Percentiles rank a stretch among this genome's conserved stretches.
Conservation (phyloP, 352 stramenopile genomes). For the Pythium aquatile region DNA sequence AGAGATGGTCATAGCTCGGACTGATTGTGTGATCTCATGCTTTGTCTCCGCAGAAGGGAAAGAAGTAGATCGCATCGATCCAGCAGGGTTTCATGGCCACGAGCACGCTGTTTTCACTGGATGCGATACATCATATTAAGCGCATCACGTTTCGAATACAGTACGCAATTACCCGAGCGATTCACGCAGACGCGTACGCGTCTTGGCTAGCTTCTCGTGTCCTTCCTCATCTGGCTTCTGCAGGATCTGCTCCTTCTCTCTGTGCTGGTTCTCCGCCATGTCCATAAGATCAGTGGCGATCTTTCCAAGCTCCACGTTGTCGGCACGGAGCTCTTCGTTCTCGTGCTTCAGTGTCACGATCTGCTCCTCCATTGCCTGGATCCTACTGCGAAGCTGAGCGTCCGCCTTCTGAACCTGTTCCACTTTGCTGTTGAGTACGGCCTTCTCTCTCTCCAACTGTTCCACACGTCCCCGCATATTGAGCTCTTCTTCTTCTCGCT, state of each 20-base stretch:
- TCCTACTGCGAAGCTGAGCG: slow-evolving; percentile 47
- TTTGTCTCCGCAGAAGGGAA: slow-evolving; percentile 21
- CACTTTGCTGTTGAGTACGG: slow-evolving; percentile 54
- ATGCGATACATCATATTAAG: background rate
- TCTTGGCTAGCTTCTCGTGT: slow-evolving; percentile 12
- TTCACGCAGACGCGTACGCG: slow-evolving; percentile 24
- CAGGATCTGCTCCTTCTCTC: slow-evolving; percentile 26
- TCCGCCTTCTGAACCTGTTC: slow-evolving; percentile 64
- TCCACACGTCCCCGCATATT: slow-evolving; percentile 35
- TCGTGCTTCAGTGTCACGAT: slow-evolving; percentile 34
- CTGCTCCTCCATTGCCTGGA: slow-evolving; percentile 45
- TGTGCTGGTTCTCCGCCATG: slow-evolving; percentile 59
- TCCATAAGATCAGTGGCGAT: slow-evolving; percentile 70
- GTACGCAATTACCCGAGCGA: slow-evolving; percentile 18
- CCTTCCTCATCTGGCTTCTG: slow-evolving; percentile 17
- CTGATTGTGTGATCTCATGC: too few relatives aligned
- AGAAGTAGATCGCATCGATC: slow-evolving; percentile 17
- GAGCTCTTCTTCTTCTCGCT: slow-evolving; percentile 27
- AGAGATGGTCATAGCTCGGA: too few relatives aligned
- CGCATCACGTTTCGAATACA: background rate
- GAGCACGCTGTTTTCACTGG: background rate
- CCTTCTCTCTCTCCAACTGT: slow-evolving; percentile 67
- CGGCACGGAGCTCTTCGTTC: slow-evolving; percentile 36
- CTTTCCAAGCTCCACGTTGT: slow-evolving; percentile 55
- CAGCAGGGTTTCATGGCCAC: background rate